Conservation (phyloP, 2,329 filamentous ascomycete genomes). For the Tolypocladium endophyticum region DNA sequence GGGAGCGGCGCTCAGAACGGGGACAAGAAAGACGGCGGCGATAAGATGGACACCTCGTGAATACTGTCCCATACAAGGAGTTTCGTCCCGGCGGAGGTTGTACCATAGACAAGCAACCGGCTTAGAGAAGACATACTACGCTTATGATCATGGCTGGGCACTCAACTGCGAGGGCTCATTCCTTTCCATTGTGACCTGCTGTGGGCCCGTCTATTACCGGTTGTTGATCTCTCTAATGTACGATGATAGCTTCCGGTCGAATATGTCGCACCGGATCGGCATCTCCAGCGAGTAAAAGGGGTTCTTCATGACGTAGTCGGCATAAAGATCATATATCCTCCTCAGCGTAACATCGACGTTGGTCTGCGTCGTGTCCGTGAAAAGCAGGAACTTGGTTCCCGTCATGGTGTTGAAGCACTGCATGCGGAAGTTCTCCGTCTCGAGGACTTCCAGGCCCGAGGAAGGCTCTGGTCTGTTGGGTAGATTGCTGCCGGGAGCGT, state of each 20-base stretch:
- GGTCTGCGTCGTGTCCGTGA: constrained; percentile 79
- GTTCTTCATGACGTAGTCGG: constrained; percentile 99
- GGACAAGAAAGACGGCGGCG: constrained; percentile 42
- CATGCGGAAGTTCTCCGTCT: constrained; percentile 87
- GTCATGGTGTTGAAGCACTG: constrained; percentile 95
- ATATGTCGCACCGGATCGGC: constrained; percentile 90
- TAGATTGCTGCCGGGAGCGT: constrained; percentile 25
- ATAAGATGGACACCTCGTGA: constrained; percentile 82
- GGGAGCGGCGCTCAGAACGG: constrained; percentile 29
- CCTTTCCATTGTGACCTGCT: not conserved
- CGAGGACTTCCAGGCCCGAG: constrained; percentile 82
- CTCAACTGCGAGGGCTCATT: not conserved
- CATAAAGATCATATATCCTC: constrained; percentile 87
- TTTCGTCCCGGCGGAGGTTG: constrained; percentile 11
- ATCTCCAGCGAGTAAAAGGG: constrained; percentile 98
- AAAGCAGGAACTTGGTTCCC: constrained; percentile 89
- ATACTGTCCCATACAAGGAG: not conserved
- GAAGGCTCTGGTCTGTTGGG: constrained; percentile 48
- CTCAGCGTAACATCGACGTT: constrained; percentile 78
- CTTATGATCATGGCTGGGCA: not conserved
- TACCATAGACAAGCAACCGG: constrained; percentile 17
- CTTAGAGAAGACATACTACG: not conserved
- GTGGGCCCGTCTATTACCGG: constrained; percentile 25
- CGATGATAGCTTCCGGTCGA: constrained; percentile 74
- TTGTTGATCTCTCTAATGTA: constrained; percentile 68